Conservation (phyloP, 768 basidiomycete species). For the Paxillus involutus region DNA sequence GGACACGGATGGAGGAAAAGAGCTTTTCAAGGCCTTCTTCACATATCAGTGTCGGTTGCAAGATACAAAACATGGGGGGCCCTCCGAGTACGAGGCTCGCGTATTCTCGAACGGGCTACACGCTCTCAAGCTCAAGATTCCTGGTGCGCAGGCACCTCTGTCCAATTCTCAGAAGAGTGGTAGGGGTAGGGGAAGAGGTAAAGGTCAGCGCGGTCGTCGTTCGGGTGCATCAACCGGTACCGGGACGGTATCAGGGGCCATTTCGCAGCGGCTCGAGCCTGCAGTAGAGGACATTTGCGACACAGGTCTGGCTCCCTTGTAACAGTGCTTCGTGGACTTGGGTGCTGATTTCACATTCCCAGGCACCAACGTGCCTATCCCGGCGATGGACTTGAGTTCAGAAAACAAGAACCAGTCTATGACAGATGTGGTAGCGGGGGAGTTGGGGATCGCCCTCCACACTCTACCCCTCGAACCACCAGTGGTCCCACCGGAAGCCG, state of each 20-base stretch:
- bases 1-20: constrained; percentile 4
- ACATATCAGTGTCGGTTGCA: constrained; percentile 9
- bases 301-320: constrained; percentile 9
- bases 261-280: background rate
- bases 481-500: background rate
- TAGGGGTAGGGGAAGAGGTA: background rate
- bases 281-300: background rate
- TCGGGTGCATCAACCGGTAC: background rate
- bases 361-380: background rate
- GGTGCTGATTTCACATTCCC: background rate
- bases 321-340: background rate
- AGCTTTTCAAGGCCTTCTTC: constrained; percentile 22
- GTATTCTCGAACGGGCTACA: constrained; percentile 7
- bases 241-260: background rate
- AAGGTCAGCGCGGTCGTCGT: background rate
- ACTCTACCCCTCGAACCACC: background rate
- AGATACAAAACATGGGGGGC: background rate
- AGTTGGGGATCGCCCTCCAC: background rate
- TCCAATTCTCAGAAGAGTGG: background rate
- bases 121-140: constrained; percentile 3
- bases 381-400: background rate
- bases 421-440: background rate
- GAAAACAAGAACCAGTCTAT: background rate
- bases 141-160: background rate
- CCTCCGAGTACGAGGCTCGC: background rate